Percentiles rank a stretch among this genome's conserved stretches.
Conservation (phyloP, 2,329 filamentous ascomycete genomes). For the Cladosporium colombiae region DNA sequence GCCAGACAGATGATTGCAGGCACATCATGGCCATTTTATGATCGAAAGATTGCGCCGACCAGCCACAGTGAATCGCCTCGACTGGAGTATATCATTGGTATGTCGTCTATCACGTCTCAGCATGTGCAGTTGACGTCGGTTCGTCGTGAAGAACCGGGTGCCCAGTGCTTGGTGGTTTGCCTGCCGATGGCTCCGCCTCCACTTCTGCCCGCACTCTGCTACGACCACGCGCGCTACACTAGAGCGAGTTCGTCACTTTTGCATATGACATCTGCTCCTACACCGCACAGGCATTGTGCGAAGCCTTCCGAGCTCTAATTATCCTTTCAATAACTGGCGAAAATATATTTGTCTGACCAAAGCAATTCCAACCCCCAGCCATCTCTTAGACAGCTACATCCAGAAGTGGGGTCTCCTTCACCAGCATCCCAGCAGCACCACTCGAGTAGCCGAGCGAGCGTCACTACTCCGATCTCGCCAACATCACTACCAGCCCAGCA, state of each 20-base stretch:
- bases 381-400: neutral
- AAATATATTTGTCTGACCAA: neutral
- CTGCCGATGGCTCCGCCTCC: constrained; percentile 10
- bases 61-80: neutral
- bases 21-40: neutral
- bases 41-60: neutral
- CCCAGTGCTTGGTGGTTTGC: neutral
- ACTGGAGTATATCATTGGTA: neutral
- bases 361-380: neutral
- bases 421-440: neutral
- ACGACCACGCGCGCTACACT: neutral
- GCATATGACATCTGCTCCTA: neutral
- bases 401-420: neutral
- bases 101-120: neutral
- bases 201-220: constrained; percentile 11
- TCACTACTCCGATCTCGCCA: neutral
- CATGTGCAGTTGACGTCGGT: neutral
- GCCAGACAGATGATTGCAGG: neutral
- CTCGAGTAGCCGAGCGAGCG: constrained; percentile 4
- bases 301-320: neutral
- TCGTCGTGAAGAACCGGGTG: constrained; percentile 16
- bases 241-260: neutral
- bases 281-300: neutral
- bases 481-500: neutral
- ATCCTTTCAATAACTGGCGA: neutral